Conservation (phyloP, 1,284 basidiomycete species). For the Naganishia albida region DNA sequence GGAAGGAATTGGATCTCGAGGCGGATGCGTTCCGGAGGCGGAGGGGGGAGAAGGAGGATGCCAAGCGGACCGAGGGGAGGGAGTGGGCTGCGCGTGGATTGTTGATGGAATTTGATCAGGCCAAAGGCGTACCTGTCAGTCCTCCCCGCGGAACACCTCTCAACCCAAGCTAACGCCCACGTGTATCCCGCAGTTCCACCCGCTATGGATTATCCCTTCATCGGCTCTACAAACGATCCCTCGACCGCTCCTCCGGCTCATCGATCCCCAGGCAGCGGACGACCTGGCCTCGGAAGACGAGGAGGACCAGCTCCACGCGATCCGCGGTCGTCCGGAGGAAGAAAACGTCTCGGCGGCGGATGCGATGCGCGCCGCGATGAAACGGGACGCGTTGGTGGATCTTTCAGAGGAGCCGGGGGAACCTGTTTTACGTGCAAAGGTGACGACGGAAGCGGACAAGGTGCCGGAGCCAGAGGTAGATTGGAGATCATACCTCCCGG, state of each 20-base stretch:
- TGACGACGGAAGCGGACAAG: background rate
- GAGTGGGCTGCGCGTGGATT: constrained; percentile 44
- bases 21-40: constrained; percentile 47
- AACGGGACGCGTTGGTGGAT: constrained; percentile 47
- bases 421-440: constrained; percentile 3
- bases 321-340: constrained; percentile 12
- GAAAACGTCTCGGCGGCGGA: constrained; percentile 45
- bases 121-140: constrained; percentile 44
- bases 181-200: constrained; percentile 47
- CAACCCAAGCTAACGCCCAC: background rate
- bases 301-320: background rate
- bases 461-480: constrained; percentile 35
- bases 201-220: constrained; percentile 47
- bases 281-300: background rate
- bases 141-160: background rate
- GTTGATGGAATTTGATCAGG: constrained; percentile 43
- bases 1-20: constrained; percentile 37
- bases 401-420: constrained; percentile 37
- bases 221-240: constrained; percentile 46
- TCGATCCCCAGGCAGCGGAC: constrained; percentile 43
- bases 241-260: constrained; percentile 41
- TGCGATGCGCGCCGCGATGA: constrained; percentile 48
- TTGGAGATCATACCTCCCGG: constrained; percentile 45
- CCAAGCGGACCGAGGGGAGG: constrained; percentile 44
- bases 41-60: constrained; percentile 40